Conservation (phyloP, 139 green algal genomes). For the Asterochloris erici region DNA sequence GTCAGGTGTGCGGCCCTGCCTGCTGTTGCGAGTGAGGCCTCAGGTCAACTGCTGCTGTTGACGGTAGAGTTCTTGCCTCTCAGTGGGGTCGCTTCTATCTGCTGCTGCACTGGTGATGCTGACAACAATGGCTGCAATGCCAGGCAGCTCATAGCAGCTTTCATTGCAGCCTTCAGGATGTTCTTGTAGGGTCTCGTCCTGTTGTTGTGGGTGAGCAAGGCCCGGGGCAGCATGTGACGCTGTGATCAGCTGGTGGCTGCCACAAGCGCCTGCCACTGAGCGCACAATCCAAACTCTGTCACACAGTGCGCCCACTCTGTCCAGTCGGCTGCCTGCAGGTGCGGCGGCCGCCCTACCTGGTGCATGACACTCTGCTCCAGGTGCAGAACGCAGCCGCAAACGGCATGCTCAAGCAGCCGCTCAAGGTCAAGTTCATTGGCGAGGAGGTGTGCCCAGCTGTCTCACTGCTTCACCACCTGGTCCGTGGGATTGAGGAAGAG, state of each 20-base stretch:
- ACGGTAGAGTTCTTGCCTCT: not conserved
- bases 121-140: too few relatives aligned
- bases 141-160: not conserved
- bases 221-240: not conserved
- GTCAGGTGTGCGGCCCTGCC: not conserved
- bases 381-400: slow-evolving; percentile 56
- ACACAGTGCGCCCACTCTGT: not conserved
- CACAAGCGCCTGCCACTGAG: not conserved
- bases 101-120: not conserved
- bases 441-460: slow-evolving; percentile 47
- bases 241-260: not conserved
- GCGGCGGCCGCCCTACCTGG: slow-evolving; percentile 57
- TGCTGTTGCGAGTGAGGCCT: too few relatives aligned
- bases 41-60: not conserved
- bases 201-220: not conserved
- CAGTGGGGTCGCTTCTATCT: not conserved
- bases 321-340: slow-evolving; percentile 36
- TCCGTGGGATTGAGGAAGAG: not conserved
- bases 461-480: not conserved
- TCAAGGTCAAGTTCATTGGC: slow-evolving; percentile 79
- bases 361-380: slow-evolving; percentile 79
- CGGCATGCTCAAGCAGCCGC: slow-evolving; percentile 53
- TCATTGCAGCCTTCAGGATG: not conserved
- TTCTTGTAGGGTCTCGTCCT: not conserved
- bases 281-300: not conserved